Evolutionary conservation across 2,329 filamentous ascomycete species (phyloP).

Genomic region (Dactylellina cionopaga): DNA sequence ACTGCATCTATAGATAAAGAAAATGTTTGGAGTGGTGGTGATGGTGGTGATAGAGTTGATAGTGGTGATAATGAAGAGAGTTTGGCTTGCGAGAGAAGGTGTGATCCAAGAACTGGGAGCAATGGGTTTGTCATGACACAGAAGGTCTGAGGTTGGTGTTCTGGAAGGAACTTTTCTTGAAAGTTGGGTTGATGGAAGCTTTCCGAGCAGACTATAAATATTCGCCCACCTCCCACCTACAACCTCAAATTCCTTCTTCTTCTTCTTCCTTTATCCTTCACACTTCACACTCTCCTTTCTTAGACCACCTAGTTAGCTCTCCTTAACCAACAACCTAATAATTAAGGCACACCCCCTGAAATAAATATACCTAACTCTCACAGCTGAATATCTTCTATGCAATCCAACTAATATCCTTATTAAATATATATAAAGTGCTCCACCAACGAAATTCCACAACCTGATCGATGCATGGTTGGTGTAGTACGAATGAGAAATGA

Average conservation of each 20-base stretch:
- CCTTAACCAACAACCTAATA: neutral
- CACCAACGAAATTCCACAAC: too few species aligned
- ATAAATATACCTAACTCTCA: neutral
- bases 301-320: neutral
- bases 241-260: neutral
- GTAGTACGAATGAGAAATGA: too few species aligned
- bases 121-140: slow-evolving; percentile 33
- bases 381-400: neutral
- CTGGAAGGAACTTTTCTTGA: too few species aligned
- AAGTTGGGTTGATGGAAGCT: too few species aligned
- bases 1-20: slow-evolving; percentile 26
- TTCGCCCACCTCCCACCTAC: neutral
- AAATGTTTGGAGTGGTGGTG: slow-evolving; percentile 6
- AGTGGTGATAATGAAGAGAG: neutral
- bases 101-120: slow-evolving; percentile 21
- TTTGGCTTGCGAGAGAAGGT: slow-evolving; percentile 38
- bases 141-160: too few species aligned
- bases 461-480: too few species aligned
- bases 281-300: neutral
- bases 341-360: neutral
- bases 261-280: neutral
- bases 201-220: too few species aligned
- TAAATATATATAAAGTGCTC: too few species aligned
- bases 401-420: too few species aligned
- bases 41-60: neutral